Conservation (phyloP, 306 rosid genomes). For the Pyrus pyrifolia region DNA sequence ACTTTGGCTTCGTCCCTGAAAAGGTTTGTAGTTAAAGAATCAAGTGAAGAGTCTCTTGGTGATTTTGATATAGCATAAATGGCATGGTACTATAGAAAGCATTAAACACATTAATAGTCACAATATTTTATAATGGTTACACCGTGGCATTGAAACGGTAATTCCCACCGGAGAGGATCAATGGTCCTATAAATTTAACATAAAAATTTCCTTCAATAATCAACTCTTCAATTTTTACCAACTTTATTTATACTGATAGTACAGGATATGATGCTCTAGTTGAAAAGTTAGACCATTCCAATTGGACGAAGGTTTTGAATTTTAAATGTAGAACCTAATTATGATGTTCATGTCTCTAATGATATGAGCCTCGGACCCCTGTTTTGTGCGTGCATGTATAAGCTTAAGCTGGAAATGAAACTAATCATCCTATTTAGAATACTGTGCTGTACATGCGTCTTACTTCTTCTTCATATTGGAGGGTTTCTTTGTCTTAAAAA, state of each 20-base stretch:
- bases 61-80: neutral
- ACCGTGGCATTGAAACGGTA: neutral
- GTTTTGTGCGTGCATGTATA: too few relatives aligned
- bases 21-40: conserved; percentile 44
- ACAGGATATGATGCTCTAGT: neutral
- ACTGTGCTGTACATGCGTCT: too few relatives aligned
- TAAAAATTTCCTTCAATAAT: neutral
- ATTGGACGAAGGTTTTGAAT: too few relatives aligned
- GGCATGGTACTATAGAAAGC: neutral
- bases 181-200: neutral
- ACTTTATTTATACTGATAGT: neutral
- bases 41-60: conserved; percentile 14
- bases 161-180: neutral
- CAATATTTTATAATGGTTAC: neutral
- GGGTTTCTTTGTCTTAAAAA: too few relatives aligned
- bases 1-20: conserved; percentile 54
- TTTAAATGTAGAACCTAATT: too few relatives aligned
- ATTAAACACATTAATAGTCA: neutral
- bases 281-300: too few relatives aligned
- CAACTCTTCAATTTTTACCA: neutral
- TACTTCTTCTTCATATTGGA: too few relatives aligned
- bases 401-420: neutral
- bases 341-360: too few relatives aligned
- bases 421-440: too few relatives aligned
- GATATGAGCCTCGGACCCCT: too few relatives aligned